These are phyloP conservation scores for Endotrypanum monterogeii DNA, from an alignment of 208 protist species.

Conservation along the genomic window DNA sequence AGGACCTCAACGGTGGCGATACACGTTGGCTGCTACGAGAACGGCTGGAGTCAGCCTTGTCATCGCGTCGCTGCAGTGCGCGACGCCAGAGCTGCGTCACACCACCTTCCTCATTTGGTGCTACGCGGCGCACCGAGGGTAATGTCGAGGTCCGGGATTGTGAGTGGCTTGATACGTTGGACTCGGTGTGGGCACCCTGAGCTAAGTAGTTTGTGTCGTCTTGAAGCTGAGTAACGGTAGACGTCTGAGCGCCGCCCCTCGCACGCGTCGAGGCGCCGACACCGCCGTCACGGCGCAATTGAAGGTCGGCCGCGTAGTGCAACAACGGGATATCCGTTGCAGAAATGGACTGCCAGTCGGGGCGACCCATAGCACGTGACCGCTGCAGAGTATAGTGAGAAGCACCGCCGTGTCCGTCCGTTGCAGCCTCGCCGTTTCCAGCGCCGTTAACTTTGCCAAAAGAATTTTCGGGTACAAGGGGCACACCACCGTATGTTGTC, in stretches of 20 bases:
- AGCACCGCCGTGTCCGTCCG: background rate
- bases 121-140: constrained; percentile 14
- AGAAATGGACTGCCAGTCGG: constrained; percentile 62
- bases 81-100: constrained; percentile 62
- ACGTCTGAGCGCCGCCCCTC: background rate
- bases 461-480: background rate
- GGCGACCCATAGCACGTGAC: constrained; percentile 11
- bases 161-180: background rate
- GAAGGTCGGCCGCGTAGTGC: constrained; percentile 56
- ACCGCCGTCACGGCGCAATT: constrained; percentile 25
- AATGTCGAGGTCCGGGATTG: background rate
- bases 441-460: background rate
- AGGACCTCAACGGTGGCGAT: background rate
- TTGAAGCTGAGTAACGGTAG: background rate
- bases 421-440: background rate
- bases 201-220: background rate
- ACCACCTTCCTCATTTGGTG: constrained; percentile 44
- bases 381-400: constrained; percentile 2
- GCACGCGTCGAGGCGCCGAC: constrained; percentile 5
- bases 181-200: background rate
- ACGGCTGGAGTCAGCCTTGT: background rate
- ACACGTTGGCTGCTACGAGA: background rate
- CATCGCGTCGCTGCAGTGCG: constrained; percentile 17
- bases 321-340: constrained; percentile 53
- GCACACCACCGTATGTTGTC: constrained; percentile 28